Conservation (phyloP, 2,329 filamentous ascomycete species). For the Sordariomycetes sp. region DNA sequence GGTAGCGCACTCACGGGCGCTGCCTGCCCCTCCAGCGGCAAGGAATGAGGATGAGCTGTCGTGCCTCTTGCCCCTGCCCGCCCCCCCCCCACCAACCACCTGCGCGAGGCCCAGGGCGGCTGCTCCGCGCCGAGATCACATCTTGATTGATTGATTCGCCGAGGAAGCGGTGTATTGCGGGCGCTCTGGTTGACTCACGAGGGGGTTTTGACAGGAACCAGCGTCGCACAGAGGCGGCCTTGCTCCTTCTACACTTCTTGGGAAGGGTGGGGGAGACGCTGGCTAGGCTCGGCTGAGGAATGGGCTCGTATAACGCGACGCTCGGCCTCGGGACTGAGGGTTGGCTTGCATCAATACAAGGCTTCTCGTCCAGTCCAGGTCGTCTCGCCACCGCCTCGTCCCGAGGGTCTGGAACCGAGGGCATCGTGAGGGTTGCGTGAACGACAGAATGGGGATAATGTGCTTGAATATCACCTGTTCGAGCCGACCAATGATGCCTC, state of each 20-base stretch:
- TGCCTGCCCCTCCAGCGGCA: background rate
- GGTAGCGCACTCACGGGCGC: background rate
- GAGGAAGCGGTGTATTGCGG: too few species aligned
- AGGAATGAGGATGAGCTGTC: background rate
- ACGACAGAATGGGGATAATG: background rate
- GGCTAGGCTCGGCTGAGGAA: background rate
- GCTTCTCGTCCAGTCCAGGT: background rate
- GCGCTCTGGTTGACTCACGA: too few species aligned
- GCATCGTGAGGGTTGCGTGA: background rate
- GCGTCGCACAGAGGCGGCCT: too few species aligned
- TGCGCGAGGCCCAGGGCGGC: too few species aligned
- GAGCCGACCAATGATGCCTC: background rate
- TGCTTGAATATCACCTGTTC: background rate
- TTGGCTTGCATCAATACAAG: background rate
- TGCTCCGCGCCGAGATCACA: too few species aligned
- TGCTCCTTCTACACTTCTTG: too few species aligned
- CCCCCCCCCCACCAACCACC: background rate
- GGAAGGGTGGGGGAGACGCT: background rate
- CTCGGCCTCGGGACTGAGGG: background rate
- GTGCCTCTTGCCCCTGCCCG: background rate
- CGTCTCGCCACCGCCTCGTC: background rate
- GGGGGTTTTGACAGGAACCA: background rate
- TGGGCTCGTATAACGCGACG: background rate
- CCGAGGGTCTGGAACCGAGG: background rate
- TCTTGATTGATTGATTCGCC: too few species aligned